These are phyloP conservation scores for Metschnikowia noctiluminum DNA, from an alignment of 805 yeast genomes.

Conservation along the genomic window DNA sequence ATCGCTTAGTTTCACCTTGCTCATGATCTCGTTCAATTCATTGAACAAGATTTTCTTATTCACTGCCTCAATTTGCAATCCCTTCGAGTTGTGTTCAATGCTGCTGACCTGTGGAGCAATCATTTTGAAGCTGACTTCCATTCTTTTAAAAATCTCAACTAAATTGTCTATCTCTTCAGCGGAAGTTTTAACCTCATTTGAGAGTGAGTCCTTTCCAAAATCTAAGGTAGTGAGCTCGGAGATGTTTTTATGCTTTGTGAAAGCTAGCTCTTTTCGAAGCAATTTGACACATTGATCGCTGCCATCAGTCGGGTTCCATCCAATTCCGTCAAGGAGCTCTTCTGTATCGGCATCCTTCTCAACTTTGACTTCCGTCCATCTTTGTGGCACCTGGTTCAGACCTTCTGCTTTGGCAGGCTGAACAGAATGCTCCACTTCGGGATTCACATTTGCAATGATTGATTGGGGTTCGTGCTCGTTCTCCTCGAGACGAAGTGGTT, in stretches of 20 bases:
- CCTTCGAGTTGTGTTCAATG: slow-evolving; percentile 73
- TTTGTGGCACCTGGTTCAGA: not conserved
- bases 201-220: slow-evolving; percentile 30
- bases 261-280: slow-evolving; percentile 56
- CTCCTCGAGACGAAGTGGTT: not conserved
- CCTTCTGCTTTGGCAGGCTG: not conserved
- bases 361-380: slow-evolving; percentile 6
- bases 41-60: slow-evolving; percentile 74
- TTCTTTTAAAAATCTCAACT: slow-evolving; percentile 34
- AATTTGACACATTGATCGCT: slow-evolving; percentile 55
- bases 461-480: not conserved
- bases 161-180: slow-evolving; percentile 36
- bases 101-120: slow-evolving; percentile 63
- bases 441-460: not conserved
- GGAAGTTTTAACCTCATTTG: slow-evolving; percentile 33
- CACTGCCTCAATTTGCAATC: slow-evolving; percentile 77
- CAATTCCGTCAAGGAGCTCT: slow-evolving; percentile 72
- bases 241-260: slow-evolving; percentile 61
- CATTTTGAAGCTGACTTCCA: slow-evolving; percentile 38
- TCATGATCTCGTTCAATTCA: slow-evolving; percentile 64
- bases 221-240: slow-evolving; percentile 40
- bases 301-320: slow-evolving; percentile 71
- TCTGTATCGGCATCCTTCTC: slow-evolving; percentile 47
- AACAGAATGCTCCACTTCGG: not conserved
- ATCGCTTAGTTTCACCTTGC: slow-evolving; percentile 65